Evolutionary conservation across 192 early-diverging fungal genomes (phyloP), one percentile per base, ranked within the genome.

Genomic region (Linnemannia hyalina): DNA sequence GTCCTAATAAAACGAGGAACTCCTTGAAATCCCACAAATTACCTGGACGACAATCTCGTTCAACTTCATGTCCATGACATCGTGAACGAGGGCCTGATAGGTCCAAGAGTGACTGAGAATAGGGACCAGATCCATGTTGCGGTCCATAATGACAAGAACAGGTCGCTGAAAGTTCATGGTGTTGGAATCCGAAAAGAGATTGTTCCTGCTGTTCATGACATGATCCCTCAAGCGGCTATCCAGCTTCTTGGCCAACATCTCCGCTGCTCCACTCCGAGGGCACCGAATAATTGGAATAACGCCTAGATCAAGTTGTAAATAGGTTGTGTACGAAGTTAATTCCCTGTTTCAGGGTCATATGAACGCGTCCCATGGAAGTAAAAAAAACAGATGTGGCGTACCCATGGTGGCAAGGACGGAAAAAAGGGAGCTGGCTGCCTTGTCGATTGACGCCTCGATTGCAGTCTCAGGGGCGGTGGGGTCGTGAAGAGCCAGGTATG

Each of bases 21-120:
- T 41, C 29, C 9, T 26, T 52, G 18, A 29, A 16, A 22, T 35
- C 76, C 1, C n/a, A 75, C 38, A 90, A 20, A 81, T 77, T 88
- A 94, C 92, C 80, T 90, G 89, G 65, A 97, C 87, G 1, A 91
- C 84, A 69, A 99, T 93, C 52, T 97, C 93, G 83, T 98, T 99
- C 47, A 99, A 92, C 70, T 94, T 95, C 92, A 99, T 93, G 54
- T 97, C 96, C 52, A 97, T 93, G 5, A 99, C 92, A 87, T 99
- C 99, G 89, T 99, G 98, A 18, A 99, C 93, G 36, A 99, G 91
- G 1, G 97, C 96, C 78, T 98, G 95, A 88, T 99, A 99, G 0
- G 98, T 99, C 99, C 99, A 99, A 13, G 98, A 96, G 88, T 99
- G 99, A 74, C 90, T 94, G 69, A 99, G 91, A 94, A 99, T 97